Evolutionary conservation across 345 rosid species (phyloP).

Genomic region (Melaleuca alternifolia): DNA sequence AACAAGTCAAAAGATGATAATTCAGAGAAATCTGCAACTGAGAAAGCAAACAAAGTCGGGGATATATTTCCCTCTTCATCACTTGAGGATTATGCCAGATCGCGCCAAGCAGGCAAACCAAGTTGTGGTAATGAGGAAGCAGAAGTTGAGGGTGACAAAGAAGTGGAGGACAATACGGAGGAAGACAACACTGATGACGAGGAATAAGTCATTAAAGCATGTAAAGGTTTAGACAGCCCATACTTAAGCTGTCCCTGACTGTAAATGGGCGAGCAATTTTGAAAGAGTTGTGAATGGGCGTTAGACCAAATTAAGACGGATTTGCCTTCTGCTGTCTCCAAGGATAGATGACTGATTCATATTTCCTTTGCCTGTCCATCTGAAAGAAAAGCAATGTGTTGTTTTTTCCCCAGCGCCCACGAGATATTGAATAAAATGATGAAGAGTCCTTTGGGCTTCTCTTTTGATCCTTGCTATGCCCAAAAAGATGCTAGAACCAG

Average conservation of each 20-base stretch:
- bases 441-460: neutral
- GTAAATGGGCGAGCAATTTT: neutral
- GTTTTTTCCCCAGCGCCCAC: neutral
- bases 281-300: neutral
- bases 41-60: slow-evolving; percentile 60
- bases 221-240: neutral
- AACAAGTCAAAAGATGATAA: slow-evolving; percentile 38
- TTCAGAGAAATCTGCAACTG: slow-evolving; percentile 21
- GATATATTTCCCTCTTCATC: slow-evolving; percentile 63
- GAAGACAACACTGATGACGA: slow-evolving; percentile 13
- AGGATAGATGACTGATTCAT: neutral
- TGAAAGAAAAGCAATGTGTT: neutral
- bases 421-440: neutral
- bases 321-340: neutral
- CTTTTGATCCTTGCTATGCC: neutral
- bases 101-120: neutral
- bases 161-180: slow-evolving; percentile 8
- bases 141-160: slow-evolving; percentile 8
- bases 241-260: neutral
- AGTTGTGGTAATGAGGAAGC: slow-evolving; percentile 1
- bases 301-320: neutral
- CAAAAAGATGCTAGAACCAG: neutral
- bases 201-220: neutral
- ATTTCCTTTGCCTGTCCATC: too few relatives aligned
- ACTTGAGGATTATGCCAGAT: slow-evolving; percentile 61